A percentile compares a stretch with the other conserved stretches of the same genome.
phyloP scores from a whole-genome alignment of 2,329 filamentous ascomycete species.

The Botrytis hyacinthi region DNA sequence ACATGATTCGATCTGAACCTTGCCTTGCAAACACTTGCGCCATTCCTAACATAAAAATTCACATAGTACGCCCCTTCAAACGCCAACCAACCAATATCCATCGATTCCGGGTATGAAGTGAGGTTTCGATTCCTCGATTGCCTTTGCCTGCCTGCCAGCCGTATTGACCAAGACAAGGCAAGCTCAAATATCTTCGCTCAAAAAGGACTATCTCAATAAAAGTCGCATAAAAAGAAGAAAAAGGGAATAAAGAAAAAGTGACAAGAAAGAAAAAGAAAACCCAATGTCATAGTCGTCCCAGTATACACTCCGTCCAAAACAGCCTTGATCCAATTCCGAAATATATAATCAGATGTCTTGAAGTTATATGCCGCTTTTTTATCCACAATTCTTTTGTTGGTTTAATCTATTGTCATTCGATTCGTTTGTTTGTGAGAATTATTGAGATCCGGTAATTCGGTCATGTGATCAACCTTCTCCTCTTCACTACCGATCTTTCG shows the following conservation, averaged over 20 bases:
- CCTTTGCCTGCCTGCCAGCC: constrained; percentile 5
- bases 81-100: constrained; percentile 15
- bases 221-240: neutral
- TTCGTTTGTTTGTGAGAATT: constrained; percentile 41
- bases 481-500: constrained; percentile 49
- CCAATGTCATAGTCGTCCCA: constrained; percentile 14
- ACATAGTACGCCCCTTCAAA: constrained; percentile 11
- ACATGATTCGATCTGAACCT: neutral
- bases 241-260: neutral
- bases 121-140: constrained; percentile 13
- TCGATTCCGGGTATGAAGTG: constrained; percentile 18
- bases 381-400: neutral
- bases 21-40: neutral
- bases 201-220: constrained; percentile 8
- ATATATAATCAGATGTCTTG: constrained; percentile 3
- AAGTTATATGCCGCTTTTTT: constrained; percentile 4
- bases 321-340: constrained; percentile 1
- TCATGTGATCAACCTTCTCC: constrained; percentile 52
- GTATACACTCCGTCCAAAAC: neutral
- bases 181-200: constrained; percentile 14
- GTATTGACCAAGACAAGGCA: constrained; percentile 3
- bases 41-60: constrained; percentile 2
- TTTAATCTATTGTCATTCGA: constrained; percentile 50
- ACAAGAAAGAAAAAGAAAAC: constrained; percentile 11
- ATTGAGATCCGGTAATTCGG: constrained; percentile 44